Conservation (phyloP, 495 filamentous ascomycete genomes). For the Penicillium verhagenii region DNA sequence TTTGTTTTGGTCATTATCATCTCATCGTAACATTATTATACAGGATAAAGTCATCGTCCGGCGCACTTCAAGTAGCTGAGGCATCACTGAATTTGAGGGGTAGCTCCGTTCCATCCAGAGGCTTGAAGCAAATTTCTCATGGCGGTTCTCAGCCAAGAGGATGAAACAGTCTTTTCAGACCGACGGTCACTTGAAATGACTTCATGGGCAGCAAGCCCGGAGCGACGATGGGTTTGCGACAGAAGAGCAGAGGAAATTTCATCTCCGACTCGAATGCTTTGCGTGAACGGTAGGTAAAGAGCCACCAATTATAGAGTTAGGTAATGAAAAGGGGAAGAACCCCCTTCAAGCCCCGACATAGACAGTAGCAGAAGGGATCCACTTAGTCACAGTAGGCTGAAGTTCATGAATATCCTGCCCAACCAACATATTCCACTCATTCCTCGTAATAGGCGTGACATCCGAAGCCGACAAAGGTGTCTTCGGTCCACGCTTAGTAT, state of each 20-base stretch:
- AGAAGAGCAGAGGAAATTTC: background rate
- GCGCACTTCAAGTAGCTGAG: background rate
- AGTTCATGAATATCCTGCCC: conserved; percentile 29
- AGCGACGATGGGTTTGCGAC: background rate
- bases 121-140: background rate
- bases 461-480: conserved; percentile 47
- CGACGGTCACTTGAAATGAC: too few relatives aligned
- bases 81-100: background rate
- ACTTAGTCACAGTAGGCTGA: conserved; percentile 42
- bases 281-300: background rate
- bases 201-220: background rate
- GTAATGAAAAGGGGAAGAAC: background rate
- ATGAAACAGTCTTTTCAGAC: background rate
- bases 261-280: background rate
- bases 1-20: background rate
- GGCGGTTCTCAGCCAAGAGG: background rate
- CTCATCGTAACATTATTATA: background rate
- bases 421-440: conserved; percentile 48
- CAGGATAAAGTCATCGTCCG: background rate
- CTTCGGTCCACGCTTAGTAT: conserved; percentile 38
- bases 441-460: conserved; percentile 47
- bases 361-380: conserved; percentile 43
- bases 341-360: conserved; percentile 38
- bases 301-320: background rate
- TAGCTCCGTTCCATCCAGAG: background rate